These are phyloP conservation scores for Botrytis paeoniae DNA, from an alignment of 2,329 filamentous ascomycete genomes.

Conservation along the genomic window DNA sequence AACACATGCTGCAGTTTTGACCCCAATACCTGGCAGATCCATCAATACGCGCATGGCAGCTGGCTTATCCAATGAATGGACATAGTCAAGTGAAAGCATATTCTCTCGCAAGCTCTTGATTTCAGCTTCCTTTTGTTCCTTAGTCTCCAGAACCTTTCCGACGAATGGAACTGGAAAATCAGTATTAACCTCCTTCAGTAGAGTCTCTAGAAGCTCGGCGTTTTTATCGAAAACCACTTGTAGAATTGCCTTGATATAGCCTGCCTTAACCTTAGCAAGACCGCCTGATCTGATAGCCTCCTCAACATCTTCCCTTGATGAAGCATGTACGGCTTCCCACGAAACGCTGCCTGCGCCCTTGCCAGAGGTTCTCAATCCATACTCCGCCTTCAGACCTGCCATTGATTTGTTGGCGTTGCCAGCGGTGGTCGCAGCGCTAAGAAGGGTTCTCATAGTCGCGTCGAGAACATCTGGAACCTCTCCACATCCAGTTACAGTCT, in stretches of 20 bases:
- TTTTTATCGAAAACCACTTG: conserved; percentile 71
- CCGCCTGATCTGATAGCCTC: conserved; percentile 69
- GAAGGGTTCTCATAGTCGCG: conserved; percentile 50
- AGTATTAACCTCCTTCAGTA: conserved; percentile 45
- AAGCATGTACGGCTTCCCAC: conserved; percentile 67
- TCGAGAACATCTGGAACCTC: conserved; percentile 55
- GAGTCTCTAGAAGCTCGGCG: conserved; percentile 48
- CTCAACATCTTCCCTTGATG: conserved; percentile 58
- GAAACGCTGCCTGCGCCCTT: conserved; percentile 69
- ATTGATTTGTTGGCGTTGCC: conserved; percentile 62
- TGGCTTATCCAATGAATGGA: conserved; percentile 45
- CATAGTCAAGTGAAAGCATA: conserved; percentile 55
- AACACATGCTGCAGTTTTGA: conserved; percentile 57
- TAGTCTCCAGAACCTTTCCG: conserved; percentile 41
- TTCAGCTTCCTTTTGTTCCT: conserved; percentile 54
- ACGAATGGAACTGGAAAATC: conserved; percentile 45
- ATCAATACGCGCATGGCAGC: conserved; percentile 51
- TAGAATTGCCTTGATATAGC: conserved; percentile 69
- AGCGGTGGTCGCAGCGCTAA: conserved; percentile 52
- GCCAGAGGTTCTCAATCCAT: conserved; percentile 60
- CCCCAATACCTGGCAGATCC: conserved; percentile 51
- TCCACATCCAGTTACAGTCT: conserved; percentile 66
- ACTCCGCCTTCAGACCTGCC: conserved; percentile 59
- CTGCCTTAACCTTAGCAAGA: conserved; percentile 66
- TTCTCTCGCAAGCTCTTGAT: conserved; percentile 55